Evolutionary conservation across 768 basidiomycete species (phyloP), one percentile per base, ranked within the genome.

Genomic region (Mycena pura): DNA sequence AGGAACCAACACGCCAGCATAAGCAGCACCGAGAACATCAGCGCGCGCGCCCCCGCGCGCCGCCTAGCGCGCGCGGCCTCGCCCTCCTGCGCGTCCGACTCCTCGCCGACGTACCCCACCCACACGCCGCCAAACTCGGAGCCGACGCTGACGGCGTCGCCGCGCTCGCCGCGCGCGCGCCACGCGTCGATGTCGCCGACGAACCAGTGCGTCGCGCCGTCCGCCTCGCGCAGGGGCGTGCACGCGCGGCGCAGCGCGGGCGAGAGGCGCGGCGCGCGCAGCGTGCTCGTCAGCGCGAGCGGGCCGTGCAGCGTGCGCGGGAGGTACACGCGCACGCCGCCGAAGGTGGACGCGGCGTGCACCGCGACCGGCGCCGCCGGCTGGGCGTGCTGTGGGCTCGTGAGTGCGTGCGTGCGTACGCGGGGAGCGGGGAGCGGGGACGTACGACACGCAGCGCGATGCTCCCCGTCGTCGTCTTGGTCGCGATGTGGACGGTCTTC

Each of bases 251-350:
- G 22, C 2, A 60, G 38, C 22, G 25, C 46, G 1, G 51, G 2
- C 45, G 59, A 60, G 24, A 60, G 39, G 27, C 13, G 21, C 27
- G 52, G 38, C 8, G 51, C 9, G 27, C 51, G 28, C n/a, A 45
- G n/a, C 19, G 32, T 36, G 48, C 43, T 38, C 15, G 51, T n/a
- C 45, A 60, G 19, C 13, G 21, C 39, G 45, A 60, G 38, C 24
- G 59, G 59, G 7, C 59, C 59, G n/a, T 60, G 51, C n/a, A 48
- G 34, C 2, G 51, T 53, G 38, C 52, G 51, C 1, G 59, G 59
- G 1, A 60, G 38, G 29, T 25, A 54, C 36, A 60, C 24, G 17
- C 51, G 9, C 28, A 60, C 36, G 21, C 28, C 45, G 9, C 59
- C 59, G 11, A 53, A 32, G 0, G 38, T 54, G 6, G 59, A 53